Evolutionary conservation across 371 early-diverging fungal genomes (phyloP).

Genomic region (Rhizopus stolonifer): DNA sequence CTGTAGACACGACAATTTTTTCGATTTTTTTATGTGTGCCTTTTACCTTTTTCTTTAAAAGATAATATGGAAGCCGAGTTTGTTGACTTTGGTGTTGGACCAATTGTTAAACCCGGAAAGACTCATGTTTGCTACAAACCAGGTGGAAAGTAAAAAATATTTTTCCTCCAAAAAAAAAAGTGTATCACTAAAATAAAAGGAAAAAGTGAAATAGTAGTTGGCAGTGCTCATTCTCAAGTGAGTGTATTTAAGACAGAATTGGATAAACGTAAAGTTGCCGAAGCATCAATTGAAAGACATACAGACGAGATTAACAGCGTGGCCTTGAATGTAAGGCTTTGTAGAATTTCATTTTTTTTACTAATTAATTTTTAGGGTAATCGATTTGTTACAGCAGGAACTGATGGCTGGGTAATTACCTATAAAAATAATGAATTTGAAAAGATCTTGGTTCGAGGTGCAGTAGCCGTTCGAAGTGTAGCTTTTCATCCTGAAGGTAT

Average conservation of each 20-base stretch:
- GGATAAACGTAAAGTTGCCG: conserved; percentile 12
- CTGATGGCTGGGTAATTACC: conserved; percentile 38
- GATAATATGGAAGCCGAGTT: not conserved
- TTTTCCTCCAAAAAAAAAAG: not conserved
- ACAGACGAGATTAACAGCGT: conserved; percentile 20
- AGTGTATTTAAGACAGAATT: conserved; percentile 20
- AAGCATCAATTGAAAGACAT: conserved; percentile 14
- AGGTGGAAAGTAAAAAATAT: conserved; percentile 20
- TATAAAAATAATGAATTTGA: conserved; percentile 25
- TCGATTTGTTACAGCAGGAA: conserved; percentile 34
- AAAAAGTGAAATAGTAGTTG: conserved; percentile 21
- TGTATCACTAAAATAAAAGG: not conserved
- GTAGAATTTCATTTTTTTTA: not conserved
- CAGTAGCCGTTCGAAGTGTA: conserved; percentile 34
- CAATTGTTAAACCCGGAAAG: conserved; percentile 2
- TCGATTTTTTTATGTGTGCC: not conserved
- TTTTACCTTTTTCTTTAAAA: not conserved
- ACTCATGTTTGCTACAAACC: conserved; percentile 16
- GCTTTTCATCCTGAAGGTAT: conserved; percentile 30
- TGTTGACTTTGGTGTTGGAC: not conserved
- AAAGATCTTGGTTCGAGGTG: conserved; percentile 36
- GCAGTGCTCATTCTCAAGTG: conserved; percentile 18
- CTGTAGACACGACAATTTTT: conserved; percentile 7
- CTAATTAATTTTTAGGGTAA: conserved; percentile 5
- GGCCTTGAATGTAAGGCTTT: conserved; percentile 15